Percentiles rank a stretch among this genome's conserved stretches.
These are phyloP conservation scores for Xylaria castorea DNA, from an alignment of 495 filamentous ascomycete genomes.

Conservation along the genomic window DNA sequence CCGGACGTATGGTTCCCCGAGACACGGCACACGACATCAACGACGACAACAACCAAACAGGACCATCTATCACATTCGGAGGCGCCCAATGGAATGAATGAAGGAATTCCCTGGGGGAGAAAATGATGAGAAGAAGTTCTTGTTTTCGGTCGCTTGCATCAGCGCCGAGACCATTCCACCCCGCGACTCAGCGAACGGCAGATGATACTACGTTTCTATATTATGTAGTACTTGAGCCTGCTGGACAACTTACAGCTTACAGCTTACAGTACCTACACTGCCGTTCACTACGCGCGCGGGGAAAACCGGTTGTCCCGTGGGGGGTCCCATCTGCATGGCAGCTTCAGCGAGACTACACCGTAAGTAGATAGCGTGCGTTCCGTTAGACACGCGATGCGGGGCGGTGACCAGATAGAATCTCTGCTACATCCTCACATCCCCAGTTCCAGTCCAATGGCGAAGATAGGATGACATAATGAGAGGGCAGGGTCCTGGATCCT, in stretches of 20 bases:
- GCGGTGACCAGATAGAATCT: conserved; percentile 17
- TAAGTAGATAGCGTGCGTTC: conserved; percentile 14
- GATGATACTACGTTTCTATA: conserved; percentile 14
- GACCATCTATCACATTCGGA: neutral
- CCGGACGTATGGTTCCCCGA: conserved; percentile 11
- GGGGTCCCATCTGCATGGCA: conserved; percentile 19
- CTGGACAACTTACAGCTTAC: neutral
- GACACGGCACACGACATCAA: conserved; percentile 3
- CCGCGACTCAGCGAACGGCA: conserved; percentile 11
- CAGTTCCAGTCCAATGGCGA: conserved; percentile 14
- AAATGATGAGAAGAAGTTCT: neutral
- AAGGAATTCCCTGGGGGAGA: neutral
- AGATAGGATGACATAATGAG: conserved; percentile 21
- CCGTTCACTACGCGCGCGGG: neutral
- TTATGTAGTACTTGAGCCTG: neutral
- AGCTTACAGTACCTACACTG: neutral
- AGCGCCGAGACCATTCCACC: conserved; percentile 15
- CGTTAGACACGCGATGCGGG: conserved; percentile 17
- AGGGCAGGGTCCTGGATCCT: conserved; percentile 12
- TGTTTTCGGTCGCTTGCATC: conserved; percentile 5
- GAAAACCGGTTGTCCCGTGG: conserved; percentile 28
- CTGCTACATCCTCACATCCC: neutral
- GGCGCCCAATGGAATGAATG: conserved; percentile 18
- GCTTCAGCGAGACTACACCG: conserved; percentile 14
- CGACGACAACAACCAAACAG: neutral